Conservation (phyloP, 1,139 yeast species). For the Hanseniaspora gamundiae region DNA sequence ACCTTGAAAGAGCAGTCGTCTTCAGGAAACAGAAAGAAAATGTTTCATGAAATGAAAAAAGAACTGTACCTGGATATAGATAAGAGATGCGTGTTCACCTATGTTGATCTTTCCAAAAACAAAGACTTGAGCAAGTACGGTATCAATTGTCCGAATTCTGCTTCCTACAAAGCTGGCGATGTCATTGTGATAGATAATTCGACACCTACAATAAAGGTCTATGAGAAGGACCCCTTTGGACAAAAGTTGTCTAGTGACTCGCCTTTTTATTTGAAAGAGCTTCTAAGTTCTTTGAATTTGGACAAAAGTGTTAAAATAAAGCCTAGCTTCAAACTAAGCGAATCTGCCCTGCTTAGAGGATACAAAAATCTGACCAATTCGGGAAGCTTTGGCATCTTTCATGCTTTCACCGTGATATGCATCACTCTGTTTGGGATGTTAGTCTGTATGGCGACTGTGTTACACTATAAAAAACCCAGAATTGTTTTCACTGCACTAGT, state of each 20-base stretch:
- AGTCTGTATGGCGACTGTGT: neutral
- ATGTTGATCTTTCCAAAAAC: constrained; percentile 35
- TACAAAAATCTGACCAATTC: neutral
- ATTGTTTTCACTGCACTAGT: neutral
- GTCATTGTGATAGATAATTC: constrained; percentile 28
- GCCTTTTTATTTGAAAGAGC: constrained; percentile 12
- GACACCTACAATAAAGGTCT: constrained; percentile 18
- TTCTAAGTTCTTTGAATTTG: constrained; percentile 12
- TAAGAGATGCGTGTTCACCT: constrained; percentile 38
- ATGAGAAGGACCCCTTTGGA: constrained; percentile 26
- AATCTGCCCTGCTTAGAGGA: neutral
- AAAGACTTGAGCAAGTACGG: constrained; percentile 26
- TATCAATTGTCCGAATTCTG: constrained; percentile 30
- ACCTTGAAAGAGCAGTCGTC: constrained; percentile 34
- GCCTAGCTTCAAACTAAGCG: neutral
- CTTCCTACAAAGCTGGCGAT: constrained; percentile 35
- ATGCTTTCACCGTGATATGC: too few relatives aligned
- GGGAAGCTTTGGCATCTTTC: neutral
- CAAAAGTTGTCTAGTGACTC: constrained; percentile 15
- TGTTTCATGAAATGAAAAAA: constrained; percentile 32
- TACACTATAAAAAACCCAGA: constrained; percentile 7
- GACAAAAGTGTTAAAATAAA: neutral
- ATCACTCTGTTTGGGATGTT: too few relatives aligned
- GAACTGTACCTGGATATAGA: constrained; percentile 34
- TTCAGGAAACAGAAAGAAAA: constrained; percentile 28